Evolutionary conservation across 2,329 filamentous ascomycete genomes (phyloP).

Genomic region (Metarhizium brunneum): DNA sequence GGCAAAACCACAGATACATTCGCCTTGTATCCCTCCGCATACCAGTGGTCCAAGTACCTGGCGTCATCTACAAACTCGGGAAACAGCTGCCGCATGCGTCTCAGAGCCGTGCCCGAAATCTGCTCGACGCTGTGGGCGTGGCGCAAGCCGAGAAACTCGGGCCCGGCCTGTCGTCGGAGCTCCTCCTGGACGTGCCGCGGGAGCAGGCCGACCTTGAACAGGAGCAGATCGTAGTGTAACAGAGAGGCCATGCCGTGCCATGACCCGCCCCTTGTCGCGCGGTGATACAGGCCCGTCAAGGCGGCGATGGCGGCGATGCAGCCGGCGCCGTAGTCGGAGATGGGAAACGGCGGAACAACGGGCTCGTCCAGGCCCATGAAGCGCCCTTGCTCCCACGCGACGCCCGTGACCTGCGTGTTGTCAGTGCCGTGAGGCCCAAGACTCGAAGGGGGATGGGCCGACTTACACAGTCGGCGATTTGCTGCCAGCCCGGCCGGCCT

Average conservation of each 20-base stretch:
- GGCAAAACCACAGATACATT: conserved; percentile 34
- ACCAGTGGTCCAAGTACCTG: conserved; percentile 40
- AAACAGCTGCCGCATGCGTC: conserved; percentile 40
- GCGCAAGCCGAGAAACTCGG: conserved; percentile 45
- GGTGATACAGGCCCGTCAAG: conserved; percentile 51
- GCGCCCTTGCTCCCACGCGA: conserved; percentile 52
- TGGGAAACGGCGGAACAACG: conserved; percentile 56
- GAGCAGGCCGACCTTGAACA: conserved; percentile 52
- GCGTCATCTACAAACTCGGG: conserved; percentile 43
- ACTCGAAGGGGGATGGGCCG: background rate
- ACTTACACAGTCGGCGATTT: conserved; percentile 54
- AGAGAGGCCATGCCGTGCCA: conserved; percentile 57
- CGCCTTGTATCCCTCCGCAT: conserved; percentile 30
- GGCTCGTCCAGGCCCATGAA: conserved; percentile 54
- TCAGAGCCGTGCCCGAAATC: conserved; percentile 50
- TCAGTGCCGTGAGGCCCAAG: background rate
- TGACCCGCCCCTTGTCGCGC: conserved; percentile 54
- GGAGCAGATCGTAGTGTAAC: conserved; percentile 58
- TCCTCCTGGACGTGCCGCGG: conserved; percentile 40
- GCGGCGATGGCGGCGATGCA: conserved; percentile 63
- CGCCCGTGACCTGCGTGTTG: conserved; percentile 36
- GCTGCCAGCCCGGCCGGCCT: conserved; percentile 58
- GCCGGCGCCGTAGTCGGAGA: conserved; percentile 60
- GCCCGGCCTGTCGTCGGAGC: conserved; percentile 38
- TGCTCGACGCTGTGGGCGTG: conserved; percentile 58